Evolutionary conservation across 2,329 filamentous ascomycete species (phyloP), one percentile per base, ranked within the genome.

Genomic region (Exophiala alcalophila): DNA sequence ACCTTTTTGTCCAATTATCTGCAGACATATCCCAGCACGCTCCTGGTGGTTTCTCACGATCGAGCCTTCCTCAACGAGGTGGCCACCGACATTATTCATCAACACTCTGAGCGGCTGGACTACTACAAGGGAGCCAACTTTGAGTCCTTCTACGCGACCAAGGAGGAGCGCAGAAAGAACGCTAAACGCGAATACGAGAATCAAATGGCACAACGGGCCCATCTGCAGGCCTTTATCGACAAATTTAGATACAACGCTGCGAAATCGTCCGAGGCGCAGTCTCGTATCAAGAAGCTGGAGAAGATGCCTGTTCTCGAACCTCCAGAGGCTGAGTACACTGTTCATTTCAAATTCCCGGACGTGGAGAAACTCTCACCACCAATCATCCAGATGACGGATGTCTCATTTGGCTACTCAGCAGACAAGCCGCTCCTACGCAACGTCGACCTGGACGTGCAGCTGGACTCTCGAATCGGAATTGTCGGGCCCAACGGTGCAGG

Each of bases 191-290:
- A 98, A 67, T 98, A 98, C 68, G 92, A 98, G 68, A 97, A 94
- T 68, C 92, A 98, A 63, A 95, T 97, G 88, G 88, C 77, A 1
- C 81, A 91, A 66, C 80, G 92, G 57, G 88, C 89, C 21, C 92
- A 98, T 73, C 70, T 98, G 52, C 92, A 98, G 72, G 83, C 87
- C 19, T 98, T 98, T 68, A 98, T 98, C 70, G 92, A 98, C 77
- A 98, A 98, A 70, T 98, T 98, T 77, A 82, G 92, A 39, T 98
- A 98, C 77, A 98, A 98, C 63, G 92, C 92, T 19, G 92, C 91
- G 60, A 98, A 98, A 67, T 96, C 92, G 1, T 95, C 91, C 6
- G 92, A 98, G 73, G 92, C 92, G 1, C 92, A 98, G 63, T 97
- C 91, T 1, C 83, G 92, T 60, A 97, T 98, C 78, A 98, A 98